phyloP scores from a whole-genome alignment of 257 asterid species.

The Scutellaria barbata region DNA sequence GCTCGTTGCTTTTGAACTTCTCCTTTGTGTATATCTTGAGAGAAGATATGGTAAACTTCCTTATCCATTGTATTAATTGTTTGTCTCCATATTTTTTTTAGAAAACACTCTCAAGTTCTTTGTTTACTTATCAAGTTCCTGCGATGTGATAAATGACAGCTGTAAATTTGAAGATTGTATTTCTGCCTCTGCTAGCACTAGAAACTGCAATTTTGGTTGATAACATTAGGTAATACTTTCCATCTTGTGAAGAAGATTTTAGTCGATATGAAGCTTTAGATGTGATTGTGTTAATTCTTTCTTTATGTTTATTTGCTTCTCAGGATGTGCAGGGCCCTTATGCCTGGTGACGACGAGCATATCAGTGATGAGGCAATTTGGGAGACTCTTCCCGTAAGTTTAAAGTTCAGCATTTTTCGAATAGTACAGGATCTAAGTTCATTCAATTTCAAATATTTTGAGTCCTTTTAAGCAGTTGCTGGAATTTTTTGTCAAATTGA shows the following conservation, averaged over 20 bases:
- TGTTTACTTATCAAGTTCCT: conserved; percentile 34
- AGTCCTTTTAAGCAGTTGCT: not conserved
- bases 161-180: conserved; percentile 88
- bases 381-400: conserved; percentile 99
- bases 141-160: conserved; percentile 58
- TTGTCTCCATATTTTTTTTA: conserved; percentile 13
- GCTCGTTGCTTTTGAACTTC: conserved; percentile 94
- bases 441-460: conserved; percentile 22
- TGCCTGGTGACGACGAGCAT: conserved; percentile 95
- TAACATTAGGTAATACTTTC: conserved; percentile 69
- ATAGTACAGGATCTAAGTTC: conserved; percentile 2
- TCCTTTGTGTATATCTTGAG: conserved; percentile 85
- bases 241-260: conserved; percentile 16
- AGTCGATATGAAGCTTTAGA: conserved; percentile 22
- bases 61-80: conserved; percentile 26
- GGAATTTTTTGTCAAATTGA: not conserved
- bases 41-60: conserved; percentile 57
- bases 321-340: conserved; percentile 94
- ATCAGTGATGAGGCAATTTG: conserved; percentile 92
- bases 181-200: conserved; percentile 82
- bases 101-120: not conserved
- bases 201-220: conserved; percentile 87
- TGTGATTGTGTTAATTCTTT: conserved; percentile 26
- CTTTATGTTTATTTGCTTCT: conserved; percentile 34
- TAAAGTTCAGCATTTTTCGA: conserved; percentile 17